A percentile compares a stretch with the other conserved stretches of the same genome.
phyloP scores from a whole-genome alignment of 192 early-diverging fungal species.

The Coemansia asiatica region DNA sequence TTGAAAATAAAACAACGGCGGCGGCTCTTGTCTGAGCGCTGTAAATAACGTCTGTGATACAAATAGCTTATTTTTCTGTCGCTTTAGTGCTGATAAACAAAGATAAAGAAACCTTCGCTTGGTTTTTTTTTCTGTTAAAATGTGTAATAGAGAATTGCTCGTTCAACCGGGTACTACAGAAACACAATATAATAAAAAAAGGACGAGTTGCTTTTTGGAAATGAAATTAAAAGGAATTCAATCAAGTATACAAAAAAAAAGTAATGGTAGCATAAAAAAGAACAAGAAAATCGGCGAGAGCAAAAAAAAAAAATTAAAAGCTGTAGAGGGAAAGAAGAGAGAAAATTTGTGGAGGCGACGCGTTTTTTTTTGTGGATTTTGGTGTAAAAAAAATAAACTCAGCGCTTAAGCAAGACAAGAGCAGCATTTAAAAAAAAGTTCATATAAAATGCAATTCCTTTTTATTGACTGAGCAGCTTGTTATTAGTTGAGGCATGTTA shows the following conservation, averaged over 20 bases:
- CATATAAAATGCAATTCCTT: too few relatives aligned
- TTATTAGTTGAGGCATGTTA: too few relatives aligned
- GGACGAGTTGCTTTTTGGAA: neutral
- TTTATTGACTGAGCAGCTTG: too few relatives aligned
- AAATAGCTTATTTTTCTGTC: too few relatives aligned
- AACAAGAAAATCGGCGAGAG: neutral
- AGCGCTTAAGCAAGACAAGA: neutral
- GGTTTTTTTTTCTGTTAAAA: too few relatives aligned
- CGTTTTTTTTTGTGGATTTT: slow-evolving; percentile 5
- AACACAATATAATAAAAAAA: slow-evolving; percentile 1
- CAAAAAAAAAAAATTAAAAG: slow-evolving; percentile 1
- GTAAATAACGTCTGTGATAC: too few relatives aligned
- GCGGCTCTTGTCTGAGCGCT: too few relatives aligned
- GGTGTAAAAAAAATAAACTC: slow-evolving; percentile 4
- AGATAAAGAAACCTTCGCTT: too few relatives aligned
- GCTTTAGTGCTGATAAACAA: too few relatives aligned
- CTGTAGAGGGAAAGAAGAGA: neutral
- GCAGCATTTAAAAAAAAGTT: too few relatives aligned
- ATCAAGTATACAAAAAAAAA: slow-evolving; percentile 1
- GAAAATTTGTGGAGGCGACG: neutral
- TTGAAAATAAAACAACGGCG: too few relatives aligned
- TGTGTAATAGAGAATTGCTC: too few relatives aligned
- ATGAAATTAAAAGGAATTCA: neutral
- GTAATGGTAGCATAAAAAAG: neutral
- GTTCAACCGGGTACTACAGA: slow-evolving; percentile 6